These are phyloP conservation scores for Populus nigra DNA, from an alignment of 345 rosid genomes.

Conservation along the genomic window DNA sequence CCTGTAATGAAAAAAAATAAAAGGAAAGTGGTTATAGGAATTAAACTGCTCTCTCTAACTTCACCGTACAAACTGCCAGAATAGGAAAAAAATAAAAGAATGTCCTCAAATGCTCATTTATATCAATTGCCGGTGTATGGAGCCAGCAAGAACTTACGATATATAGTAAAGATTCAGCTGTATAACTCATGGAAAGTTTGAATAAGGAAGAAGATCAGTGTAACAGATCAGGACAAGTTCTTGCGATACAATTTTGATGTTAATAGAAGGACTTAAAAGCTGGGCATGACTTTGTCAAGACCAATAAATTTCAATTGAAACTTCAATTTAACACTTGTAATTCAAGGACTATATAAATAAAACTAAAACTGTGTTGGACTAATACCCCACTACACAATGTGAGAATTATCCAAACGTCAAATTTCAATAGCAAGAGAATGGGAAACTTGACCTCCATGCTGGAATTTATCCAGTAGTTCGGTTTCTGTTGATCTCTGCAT, in stretches of 20 bases:
- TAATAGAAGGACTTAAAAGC: background rate
- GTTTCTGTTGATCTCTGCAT: conserved; percentile 88
- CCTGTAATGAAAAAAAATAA: conserved; percentile 41
- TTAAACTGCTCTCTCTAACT: too few relatives aligned
- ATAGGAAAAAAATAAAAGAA: background rate
- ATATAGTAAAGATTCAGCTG: too few relatives aligned
- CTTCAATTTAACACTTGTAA: background rate
- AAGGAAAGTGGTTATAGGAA: background rate
- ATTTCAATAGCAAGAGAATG: background rate
- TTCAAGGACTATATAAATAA: background rate
- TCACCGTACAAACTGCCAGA: background rate
- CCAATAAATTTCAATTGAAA: background rate
- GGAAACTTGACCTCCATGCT: conserved; percentile 67
- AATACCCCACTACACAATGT: background rate
- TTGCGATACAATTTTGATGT: background rate
- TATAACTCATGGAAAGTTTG: too few relatives aligned
- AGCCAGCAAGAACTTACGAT: too few relatives aligned
- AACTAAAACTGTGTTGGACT: background rate
- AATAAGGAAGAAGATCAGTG: too few relatives aligned
- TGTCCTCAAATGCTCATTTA: too few relatives aligned
- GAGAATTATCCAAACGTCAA: background rate
- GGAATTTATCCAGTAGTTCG: conserved; percentile 78
- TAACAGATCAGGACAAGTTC: background rate
- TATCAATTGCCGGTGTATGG: too few relatives aligned
- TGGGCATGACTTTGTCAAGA: background rate